phyloP scores from a whole-genome alignment of 2,329 filamentous ascomycete genomes.

The Pestalotiopsis sp. region DNA sequence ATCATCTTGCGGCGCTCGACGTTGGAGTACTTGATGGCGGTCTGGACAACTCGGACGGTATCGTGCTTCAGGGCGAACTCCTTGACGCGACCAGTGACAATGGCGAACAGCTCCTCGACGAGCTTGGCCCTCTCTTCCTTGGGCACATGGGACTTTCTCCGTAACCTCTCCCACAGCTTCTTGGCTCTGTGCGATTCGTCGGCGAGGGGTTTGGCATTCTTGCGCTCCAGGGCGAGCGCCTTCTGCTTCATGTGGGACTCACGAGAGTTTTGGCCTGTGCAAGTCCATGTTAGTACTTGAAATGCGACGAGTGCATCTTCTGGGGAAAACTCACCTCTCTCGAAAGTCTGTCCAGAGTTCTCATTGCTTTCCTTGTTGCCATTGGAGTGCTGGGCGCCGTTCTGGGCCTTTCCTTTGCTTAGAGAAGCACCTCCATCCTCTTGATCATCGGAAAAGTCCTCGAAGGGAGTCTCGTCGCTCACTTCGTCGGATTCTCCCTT shows the following conservation, averaged over 20 bases:
- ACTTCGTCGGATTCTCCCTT: conserved; percentile 39
- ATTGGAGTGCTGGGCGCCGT: conserved; percentile 24
- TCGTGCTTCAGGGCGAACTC: conserved; percentile 99
- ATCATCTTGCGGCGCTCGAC: conserved; percentile 84
- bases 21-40: conserved; percentile 93
- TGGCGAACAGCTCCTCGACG: conserved; percentile 85
- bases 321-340: conserved; percentile 37
- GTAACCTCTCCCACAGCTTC: conserved; percentile 94
- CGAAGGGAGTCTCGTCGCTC: conserved; percentile 38
- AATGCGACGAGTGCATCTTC: not conserved
- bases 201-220: conserved; percentile 88
- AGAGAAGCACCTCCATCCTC: conserved; percentile 56
- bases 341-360: conserved; percentile 37
- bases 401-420: conserved; percentile 40
- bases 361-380: conserved; percentile 30
- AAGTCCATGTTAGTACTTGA: not conserved
- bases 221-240: conserved; percentile 82
- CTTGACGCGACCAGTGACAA: conserved; percentile 87
- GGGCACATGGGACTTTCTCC: conserved; percentile 90
- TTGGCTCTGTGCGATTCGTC: conserved; percentile 88
- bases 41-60: conserved; percentile 94
- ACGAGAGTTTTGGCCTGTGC: conserved; percentile 65
- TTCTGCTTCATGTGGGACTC: conserved; percentile 96
- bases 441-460: conserved; percentile 49
- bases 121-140: conserved; percentile 85